Percentiles rank a stretch among this genome's conserved stretches.
phyloP scores from a whole-genome alignment of 108 stramenopile genomes.

The Craspedostauros australis region DNA sequence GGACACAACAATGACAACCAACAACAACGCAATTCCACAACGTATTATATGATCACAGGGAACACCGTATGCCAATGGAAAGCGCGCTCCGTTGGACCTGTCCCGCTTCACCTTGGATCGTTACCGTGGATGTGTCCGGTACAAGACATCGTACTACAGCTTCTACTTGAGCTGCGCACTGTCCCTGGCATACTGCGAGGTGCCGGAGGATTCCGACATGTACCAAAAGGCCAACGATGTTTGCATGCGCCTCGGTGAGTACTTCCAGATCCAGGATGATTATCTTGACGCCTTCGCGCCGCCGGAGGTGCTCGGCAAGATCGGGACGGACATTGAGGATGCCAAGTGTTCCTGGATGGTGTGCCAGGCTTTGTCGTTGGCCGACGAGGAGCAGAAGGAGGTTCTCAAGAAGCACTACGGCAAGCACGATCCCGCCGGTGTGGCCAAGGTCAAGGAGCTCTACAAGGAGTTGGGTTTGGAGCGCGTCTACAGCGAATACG shows the following conservation, averaged over 20 bases:
- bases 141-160: conserved; percentile 99
- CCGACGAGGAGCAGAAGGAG: conserved; percentile 12
- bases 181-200: conserved; percentile 52
- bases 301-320: conserved; percentile 94
- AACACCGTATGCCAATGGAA: conserved; percentile 38
- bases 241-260: conserved; percentile 81
- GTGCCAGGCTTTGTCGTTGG: conserved; percentile 25
- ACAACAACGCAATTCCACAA: too few relatives aligned
- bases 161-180: conserved; percentile 94
- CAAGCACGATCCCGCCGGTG: conserved; percentile 40
- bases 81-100: conserved; percentile 64
- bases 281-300: conserved; percentile 95
- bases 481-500: conserved; percentile 56
- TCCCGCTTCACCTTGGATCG: conserved; percentile 76
- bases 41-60: too few relatives aligned
- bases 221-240: conserved; percentile 35
- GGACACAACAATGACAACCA: too few relatives aligned
- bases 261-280: conserved; percentile 99
- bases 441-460: conserved; percentile 45
- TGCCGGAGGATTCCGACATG: conserved; percentile 23
- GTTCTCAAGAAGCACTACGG: conserved; percentile 65
- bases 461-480: conserved; percentile 71
- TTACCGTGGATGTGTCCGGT: conserved; percentile 88
- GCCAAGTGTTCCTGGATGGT: conserved; percentile 96
- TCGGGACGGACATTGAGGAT: conserved; percentile 99